Conservation (phyloP, 202 grass and related monocot genomes). For the Eragrostis tef region DNA sequence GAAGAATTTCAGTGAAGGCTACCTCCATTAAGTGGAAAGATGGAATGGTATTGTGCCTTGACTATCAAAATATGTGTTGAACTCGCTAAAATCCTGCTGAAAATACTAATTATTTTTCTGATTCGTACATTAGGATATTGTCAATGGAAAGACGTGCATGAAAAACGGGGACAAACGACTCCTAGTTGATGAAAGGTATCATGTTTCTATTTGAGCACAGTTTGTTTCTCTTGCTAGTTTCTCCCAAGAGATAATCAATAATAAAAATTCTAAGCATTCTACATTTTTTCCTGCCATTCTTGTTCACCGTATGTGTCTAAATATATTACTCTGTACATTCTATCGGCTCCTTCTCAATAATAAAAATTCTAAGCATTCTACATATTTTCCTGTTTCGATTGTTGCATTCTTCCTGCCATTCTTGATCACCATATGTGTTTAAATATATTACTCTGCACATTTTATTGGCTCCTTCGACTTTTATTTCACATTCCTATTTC, state of each 20-base stretch:
- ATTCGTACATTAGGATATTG: constrained; percentile 60
- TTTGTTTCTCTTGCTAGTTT: neutral
- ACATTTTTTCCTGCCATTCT: neutral
- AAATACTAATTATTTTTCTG: constrained; percentile 27
- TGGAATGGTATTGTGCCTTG: constrained; percentile 58
- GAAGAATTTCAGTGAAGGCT: constrained; percentile 56
- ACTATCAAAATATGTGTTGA: constrained; percentile 5
- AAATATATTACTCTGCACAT: neutral
- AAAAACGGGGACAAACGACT: constrained; percentile 66
- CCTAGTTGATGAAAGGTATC: constrained; percentile 71
- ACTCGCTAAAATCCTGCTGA: neutral
- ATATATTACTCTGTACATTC: neutral
- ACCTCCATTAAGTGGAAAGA: constrained; percentile 81
- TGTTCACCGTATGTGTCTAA: neutral
- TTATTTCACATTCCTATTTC: neutral
- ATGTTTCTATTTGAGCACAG: constrained; percentile 3
- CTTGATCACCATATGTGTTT: neutral
- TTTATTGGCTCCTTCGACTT: neutral
- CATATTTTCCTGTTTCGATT: too few species aligned
- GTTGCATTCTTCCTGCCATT: neutral
- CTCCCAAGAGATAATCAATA: neutral
- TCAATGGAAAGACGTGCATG: constrained; percentile 55
- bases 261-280: neutral
- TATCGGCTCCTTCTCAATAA: neutral
- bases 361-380: neutral